Base-by-base conservation (phyloP, 805 yeast species). In the Pichia membranifaciens region DNA sequence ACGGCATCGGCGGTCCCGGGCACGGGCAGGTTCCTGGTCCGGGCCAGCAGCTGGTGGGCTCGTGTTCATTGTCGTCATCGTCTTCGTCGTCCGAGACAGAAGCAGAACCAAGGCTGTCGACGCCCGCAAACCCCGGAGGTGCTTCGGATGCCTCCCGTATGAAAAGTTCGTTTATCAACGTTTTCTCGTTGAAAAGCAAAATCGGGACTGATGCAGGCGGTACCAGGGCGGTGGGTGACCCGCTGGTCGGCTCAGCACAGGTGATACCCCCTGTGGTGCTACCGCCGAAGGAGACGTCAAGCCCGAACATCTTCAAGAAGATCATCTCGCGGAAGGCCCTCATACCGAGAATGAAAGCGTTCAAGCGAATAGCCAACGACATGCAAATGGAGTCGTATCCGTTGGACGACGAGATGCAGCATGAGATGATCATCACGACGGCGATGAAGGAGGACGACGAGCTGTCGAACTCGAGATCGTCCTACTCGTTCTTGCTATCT, bases 301-400 rank as follows among this genome's bases (percentile, higher is more conserved):
- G 28, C 21, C 49, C 53, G 20, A 45, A 47, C 32, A 57, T 64
- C 36, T 65, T 65, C 52, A 65, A 64, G 36, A 66, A 60, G 44
- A 54, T 61, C 17, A 53, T 58, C 5, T 53, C 63, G 5, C 58
- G 60, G 25, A 55, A 58, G 39, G 58, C 60, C 1, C 41, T 64
- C 37, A 55, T 58, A n/a, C 71, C 70, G 1, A 65, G 65, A 45
- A 48, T 62, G 48, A 64, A 65, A 38, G 62, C 70, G 4, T 64
- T 68, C 51, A 62, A 58, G 43, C 55, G 71, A 45, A 57, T 68
- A 4, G 58, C 64, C 3, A 51, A 56, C 38, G 70, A 68, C 16
- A 52, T 68, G 29, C 66, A 65, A 45, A 48, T 51, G 34, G 73
- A 68, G 48, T 43, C 55, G 15, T 56, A 57, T n/a, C 71, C 71